Evolutionary conservation across 768 basidiomycete genomes (phyloP).

Genomic region (Phanerochaete sordida): DNA sequence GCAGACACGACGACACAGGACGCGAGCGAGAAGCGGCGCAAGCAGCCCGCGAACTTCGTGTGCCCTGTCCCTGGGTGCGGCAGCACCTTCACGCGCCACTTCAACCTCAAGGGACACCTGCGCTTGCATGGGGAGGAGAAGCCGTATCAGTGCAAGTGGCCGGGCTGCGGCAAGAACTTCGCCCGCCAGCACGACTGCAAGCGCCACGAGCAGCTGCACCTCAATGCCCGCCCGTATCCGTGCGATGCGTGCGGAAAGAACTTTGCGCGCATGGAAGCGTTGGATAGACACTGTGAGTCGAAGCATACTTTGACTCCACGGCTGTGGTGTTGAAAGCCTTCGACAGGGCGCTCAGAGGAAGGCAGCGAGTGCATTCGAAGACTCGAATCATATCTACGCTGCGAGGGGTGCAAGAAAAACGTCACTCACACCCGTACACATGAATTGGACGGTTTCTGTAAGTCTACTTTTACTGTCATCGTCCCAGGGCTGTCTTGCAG

Average conservation of each 20-base stretch:
- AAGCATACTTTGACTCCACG: background rate
- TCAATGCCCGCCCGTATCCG: conserved; percentile 87
- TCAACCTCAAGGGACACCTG: conserved; percentile 94
- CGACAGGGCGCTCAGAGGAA: conserved; percentile 74
- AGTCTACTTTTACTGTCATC: no score
- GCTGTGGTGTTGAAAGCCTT: background rate
- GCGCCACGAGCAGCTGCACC: conserved; percentile 91
- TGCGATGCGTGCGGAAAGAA: conserved; percentile 92
- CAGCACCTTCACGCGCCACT: conserved; percentile 94
- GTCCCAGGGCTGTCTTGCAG: no score
- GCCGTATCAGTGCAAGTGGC: conserved; percentile 93
- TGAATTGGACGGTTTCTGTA: no score
- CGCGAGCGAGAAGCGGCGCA: conserved; percentile 80
- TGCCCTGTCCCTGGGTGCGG: conserved; percentile 96
- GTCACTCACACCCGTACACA: no score
- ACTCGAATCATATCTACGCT: no score
- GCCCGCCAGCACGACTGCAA: conserved; percentile 96
- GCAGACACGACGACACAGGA: no score
- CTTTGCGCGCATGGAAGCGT: conserved; percentile 93
- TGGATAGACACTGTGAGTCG: conserved; percentile 86
- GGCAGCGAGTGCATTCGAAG: conserved; percentile 71
- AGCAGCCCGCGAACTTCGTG: conserved; percentile 82
- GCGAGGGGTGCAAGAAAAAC: no score
- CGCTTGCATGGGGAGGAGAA: conserved; percentile 94
- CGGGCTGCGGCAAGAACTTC: conserved; percentile 91